These are phyloP conservation scores for Leishmania tarentolae DNA, from an alignment of 208 protist genomes.

Conservation along the genomic window DNA sequence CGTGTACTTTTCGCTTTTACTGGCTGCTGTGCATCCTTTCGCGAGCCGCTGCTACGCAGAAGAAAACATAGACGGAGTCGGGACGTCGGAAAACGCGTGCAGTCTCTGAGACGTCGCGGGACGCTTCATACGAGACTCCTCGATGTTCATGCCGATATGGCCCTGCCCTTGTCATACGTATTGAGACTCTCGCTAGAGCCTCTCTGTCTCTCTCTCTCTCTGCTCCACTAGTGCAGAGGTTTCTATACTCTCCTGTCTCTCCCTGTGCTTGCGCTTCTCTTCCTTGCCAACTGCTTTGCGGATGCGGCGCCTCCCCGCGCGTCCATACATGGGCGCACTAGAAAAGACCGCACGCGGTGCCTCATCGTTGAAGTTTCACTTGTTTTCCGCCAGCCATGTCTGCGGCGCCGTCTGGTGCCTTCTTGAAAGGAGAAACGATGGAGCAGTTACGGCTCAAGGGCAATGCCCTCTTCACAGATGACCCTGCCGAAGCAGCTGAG, in stretches of 20 bases:
- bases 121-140: background rate
- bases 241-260: too few species aligned
- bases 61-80: too few species aligned
- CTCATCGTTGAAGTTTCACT: background rate
- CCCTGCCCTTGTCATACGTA: background rate
- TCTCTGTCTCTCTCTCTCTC: too few species aligned
- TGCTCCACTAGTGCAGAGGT: background rate
- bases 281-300: background rate
- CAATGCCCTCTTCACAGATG: constrained; percentile 59
- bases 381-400: background rate
- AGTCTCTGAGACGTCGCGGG: background rate
- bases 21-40: background rate
- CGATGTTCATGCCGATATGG: background rate
- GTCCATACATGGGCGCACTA: background rate
- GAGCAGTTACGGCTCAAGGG: constrained; percentile 68
- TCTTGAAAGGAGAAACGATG: constrained; percentile 36
- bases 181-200: background rate
- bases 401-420: background rate
- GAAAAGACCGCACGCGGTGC: background rate
- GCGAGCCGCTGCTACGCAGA: background rate
- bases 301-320: background rate
- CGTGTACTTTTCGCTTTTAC: background rate
- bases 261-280: background rate
- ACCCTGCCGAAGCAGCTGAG: constrained; percentile 49
- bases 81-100: too few species aligned